phyloP scores from a whole-genome alignment of 257 asterid species.

The Penstemon davidsonii region DNA sequence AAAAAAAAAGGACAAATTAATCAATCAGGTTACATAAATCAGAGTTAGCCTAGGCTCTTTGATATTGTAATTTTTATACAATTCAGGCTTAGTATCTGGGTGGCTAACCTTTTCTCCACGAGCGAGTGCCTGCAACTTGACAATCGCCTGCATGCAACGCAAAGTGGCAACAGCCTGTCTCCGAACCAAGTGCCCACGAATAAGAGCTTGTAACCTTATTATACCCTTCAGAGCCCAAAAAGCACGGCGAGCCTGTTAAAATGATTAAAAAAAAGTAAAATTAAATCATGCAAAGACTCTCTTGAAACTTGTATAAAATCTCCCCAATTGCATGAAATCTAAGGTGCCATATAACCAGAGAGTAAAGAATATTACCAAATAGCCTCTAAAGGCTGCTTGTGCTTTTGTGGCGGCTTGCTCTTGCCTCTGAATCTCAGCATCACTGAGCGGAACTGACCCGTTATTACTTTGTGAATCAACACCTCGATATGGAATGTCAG shows the following conservation, averaged over 20 bases:
- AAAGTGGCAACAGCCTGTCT: neutral
- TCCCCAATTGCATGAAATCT: neutral
- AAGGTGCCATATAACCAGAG: too few relatives aligned
- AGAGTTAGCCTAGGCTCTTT: neutral
- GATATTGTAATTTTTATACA: neutral
- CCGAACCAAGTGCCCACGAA: neutral
- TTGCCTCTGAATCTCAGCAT: conserved; percentile 50
- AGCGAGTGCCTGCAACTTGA: conserved; percentile 72
- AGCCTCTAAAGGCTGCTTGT: conserved; percentile 85
- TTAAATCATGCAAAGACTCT: too few relatives aligned
- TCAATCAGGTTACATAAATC: neutral
- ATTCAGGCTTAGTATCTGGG: conserved; percentile 22
- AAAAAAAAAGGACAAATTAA: neutral
- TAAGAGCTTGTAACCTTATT: neutral
- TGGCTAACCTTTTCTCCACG: conserved; percentile 74
- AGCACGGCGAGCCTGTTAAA: neutral
- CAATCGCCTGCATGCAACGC: conserved; percentile 72
- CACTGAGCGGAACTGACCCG: conserved; percentile 32
- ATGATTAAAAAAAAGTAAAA: neutral
- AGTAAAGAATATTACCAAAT: conserved; percentile 51
- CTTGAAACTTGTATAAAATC: neutral
- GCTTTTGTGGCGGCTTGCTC: conserved; percentile 74
- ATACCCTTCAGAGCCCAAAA: neutral
- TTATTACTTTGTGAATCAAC: conserved; percentile 32
- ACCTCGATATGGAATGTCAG: conserved; percentile 31